Evolutionary conservation across 2,329 filamentous ascomycete genomes (phyloP), one percentile per base, ranked within the genome.

Genomic region (Chaetomiaceae sp.): DNA sequence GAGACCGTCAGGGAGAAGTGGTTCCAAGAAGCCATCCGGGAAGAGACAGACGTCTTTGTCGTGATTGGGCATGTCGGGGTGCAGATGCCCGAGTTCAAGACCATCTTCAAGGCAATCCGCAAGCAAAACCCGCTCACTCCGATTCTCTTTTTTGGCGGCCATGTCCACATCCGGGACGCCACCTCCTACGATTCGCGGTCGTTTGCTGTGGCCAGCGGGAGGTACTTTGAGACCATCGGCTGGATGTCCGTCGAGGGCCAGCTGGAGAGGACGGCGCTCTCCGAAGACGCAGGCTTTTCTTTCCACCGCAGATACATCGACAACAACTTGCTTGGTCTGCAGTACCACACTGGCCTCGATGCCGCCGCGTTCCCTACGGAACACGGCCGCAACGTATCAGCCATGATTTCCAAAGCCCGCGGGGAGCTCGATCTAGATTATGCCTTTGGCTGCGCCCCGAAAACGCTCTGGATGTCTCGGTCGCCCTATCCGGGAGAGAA

Each of bases 181-280:
- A 81, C 81, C 36, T 82, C 79, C 55, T 96, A 89, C 63, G 92
- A 96, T 68, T 79, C 80, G 34, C 85, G 83, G 49, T 83, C 91
- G 0, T 85, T 87, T 57, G 91, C 86, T 1, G 75, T 97, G 5
- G 90, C 90, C 36, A 94, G 89, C 61, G 92, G 92, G 4, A 81
- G 92, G 1, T 97, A 96, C 69, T 87, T 96, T 75, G 92, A 97
- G 73, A 96, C 92, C 0, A 85, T 97, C 45, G 92, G 92, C 2
- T 97, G 94, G 79, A 84, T 94, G 80, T 95, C 90, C 0, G 83
- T 96, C 41, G 79, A 86, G 52, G 89, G 89, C 29, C 62, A 81
- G 50, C 61, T 67, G 37, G 73, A 72, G 59, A 68, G 67, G 55
- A 64, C 62, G 11, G 56, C 64, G 2, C 62, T 65, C 0, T 51